Conservation (phyloP, 2,329 filamentous ascomycete species). For the Thelonectria blattea region DNA sequence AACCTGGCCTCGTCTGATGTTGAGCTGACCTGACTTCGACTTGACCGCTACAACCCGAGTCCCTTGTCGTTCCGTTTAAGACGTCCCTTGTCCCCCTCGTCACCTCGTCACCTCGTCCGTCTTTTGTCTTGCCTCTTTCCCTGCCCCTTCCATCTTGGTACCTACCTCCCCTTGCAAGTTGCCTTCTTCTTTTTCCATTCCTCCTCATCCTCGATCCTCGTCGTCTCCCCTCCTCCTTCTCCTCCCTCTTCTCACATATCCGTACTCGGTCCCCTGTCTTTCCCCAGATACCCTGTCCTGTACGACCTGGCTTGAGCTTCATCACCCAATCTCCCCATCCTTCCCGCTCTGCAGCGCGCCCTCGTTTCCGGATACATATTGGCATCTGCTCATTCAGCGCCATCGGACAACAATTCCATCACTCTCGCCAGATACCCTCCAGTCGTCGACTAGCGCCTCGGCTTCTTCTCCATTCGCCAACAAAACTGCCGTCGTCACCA, state of each 20-base stretch:
- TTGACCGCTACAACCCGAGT: not conserved
- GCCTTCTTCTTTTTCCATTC: not conserved
- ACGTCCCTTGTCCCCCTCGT: not conserved
- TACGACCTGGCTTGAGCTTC: constrained; percentile 6
- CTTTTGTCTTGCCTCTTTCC: not conserved
- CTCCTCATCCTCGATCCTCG: not conserved
- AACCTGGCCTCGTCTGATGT: constrained; percentile 4
- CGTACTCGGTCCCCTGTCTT: not conserved
- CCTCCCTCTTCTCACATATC: not conserved
- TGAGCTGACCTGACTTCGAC: constrained; percentile 12
- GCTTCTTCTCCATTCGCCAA: not conserved
- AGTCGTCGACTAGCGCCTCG: not conserved
- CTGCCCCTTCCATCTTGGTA: not conserved
- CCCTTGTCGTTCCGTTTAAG: not conserved
- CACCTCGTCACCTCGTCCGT: not conserved
- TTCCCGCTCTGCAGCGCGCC: not conserved
- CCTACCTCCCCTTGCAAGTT: not conserved
- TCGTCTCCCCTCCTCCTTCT: not conserved
- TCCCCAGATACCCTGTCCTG: not conserved
- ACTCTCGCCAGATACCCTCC: not conserved
- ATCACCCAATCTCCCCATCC: constrained; percentile 6
- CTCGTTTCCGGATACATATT: not conserved
- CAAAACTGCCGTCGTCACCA: not conserved
- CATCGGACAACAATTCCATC: constrained; percentile 12
- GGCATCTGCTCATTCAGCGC: constrained; percentile 5